Evolutionary conservation across 1,284 basidiomycete species (phyloP), one percentile per base, ranked within the genome.

Genomic region (Leccinum subspadiceum): DNA sequence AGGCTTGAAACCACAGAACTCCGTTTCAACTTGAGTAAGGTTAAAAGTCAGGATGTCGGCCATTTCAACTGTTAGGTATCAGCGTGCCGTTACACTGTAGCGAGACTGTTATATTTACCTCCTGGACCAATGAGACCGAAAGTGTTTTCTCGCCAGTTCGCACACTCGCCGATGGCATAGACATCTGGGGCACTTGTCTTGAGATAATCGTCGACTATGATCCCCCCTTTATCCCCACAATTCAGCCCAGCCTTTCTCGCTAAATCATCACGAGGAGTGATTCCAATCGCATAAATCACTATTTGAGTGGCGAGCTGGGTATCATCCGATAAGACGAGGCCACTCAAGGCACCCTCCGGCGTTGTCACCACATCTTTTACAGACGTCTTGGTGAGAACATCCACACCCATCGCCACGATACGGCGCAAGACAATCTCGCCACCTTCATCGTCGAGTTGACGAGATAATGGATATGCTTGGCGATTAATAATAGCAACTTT

Each of bases 161-260:
- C 89, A 68, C 89, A 91, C 70, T 92, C 90, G 2, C 90, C 90
- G 56, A 92, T 86, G 2, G 90, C 90, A 63, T 84, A 92, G 4
- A 91, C 79, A 60, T 85, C 81, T 53, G 78, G 67, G 1, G 79
- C 80, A 26, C 80, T 85, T 1, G 89, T 90, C 65, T 75, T 68
- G 44, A 92, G 73, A 57, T 77, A 73, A 56, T 89, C 84, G 51
- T 81, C 78, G 8, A 92, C 84, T 5, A 79, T 72, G 63, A 92
- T 80, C 0, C 90, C 90, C 2, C 85, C 84, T 17, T 76, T 76
- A 0, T 73, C 61, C 54, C 78, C 72, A 54, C 80, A 81, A 53
- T 75, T 67, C 64, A 90, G 82, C 2, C 84, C 83, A 3, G 81
- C 76, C 1, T 68, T 66, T 13, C 75, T 72, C 2, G 87, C 86